Conservation (phyloP, 768 basidiomycete genomes). For the Mycena haematopus region DNA sequence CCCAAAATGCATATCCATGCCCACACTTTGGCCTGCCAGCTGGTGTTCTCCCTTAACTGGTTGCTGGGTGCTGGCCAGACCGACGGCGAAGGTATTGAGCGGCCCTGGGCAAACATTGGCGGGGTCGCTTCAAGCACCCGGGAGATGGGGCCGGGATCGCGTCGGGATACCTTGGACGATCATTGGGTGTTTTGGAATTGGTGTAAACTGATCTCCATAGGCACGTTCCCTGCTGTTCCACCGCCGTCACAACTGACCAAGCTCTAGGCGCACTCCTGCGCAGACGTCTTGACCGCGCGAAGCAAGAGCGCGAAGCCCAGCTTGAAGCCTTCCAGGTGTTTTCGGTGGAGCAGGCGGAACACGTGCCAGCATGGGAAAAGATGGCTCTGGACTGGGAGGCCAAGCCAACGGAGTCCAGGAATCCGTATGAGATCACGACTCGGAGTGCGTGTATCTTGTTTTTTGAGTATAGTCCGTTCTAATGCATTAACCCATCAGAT, state of each 20-base stretch:
- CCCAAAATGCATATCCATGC: not conserved
- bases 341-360: conserved; percentile 5
- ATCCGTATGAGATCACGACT: conserved; percentile 22
- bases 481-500: not conserved
- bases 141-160: not conserved
- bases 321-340: not conserved
- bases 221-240: conserved; percentile 29
- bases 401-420: not conserved
- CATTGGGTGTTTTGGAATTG: conserved; percentile 40
- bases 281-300: too few relatives aligned
- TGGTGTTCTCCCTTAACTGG: not conserved
- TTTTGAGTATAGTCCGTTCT: too few relatives aligned
- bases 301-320: not conserved
- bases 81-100: not conserved
- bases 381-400: conserved; percentile 12
- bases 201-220: conserved; percentile 34
- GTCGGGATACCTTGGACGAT: not conserved
- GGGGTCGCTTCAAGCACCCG: not conserved
- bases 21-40: not conserved
- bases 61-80: not conserved
- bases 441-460: not conserved
- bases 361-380: conserved; percentile 1
- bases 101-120: not conserved
- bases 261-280: too few relatives aligned
- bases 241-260: too few relatives aligned